Percentiles rank a stretch among this genome's conserved stretches.
Evolutionary conservation across 805 yeast species (phyloP).

Genomic region (Zygosaccharomyces bisporus): DNA sequence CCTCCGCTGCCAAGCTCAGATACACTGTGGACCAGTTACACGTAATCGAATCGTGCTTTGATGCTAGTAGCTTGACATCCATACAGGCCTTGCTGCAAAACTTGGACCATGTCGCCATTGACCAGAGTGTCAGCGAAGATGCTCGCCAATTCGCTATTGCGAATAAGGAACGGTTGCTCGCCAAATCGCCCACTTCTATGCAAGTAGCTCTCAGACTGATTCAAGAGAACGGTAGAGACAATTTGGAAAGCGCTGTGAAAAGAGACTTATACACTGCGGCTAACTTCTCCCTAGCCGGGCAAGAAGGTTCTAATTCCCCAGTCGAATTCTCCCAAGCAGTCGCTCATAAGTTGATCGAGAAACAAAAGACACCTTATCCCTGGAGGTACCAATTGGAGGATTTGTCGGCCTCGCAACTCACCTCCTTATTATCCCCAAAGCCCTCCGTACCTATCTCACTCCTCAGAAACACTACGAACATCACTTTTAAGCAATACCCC

Average conservation of each 20-base stretch:
- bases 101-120: constrained; percentile 49
- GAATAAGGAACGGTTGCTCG: constrained; percentile 51
- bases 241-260: constrained; percentile 62
- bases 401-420: constrained; percentile 19
- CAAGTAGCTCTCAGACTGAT: constrained; percentile 67
- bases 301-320: constrained; percentile 36
- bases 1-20: constrained; percentile 54
- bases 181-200: constrained; percentile 76
- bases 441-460: constrained; percentile 34
- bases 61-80: constrained; percentile 40
- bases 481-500: constrained; percentile 45
- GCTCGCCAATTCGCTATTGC: constrained; percentile 63
- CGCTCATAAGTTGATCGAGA: constrained; percentile 56
- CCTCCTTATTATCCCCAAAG: constrained; percentile 30
- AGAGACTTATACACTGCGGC: constrained; percentile 75
- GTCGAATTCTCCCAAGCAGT: constrained; percentile 69
- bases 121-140: constrained; percentile 46
- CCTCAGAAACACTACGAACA: constrained; percentile 30
- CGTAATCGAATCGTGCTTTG: constrained; percentile 67
- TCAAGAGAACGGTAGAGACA: constrained; percentile 53
- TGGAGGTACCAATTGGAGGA: constrained; percentile 39
- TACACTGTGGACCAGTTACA: constrained; percentile 52
- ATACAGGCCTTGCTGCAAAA: constrained; percentile 52
- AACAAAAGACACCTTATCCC: constrained; percentile 51
- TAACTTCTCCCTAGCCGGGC: constrained; percentile 57